Percentiles rank a stretch among this genome's conserved stretches.
These are phyloP conservation scores for Cenchrus purpureus DNA, from an alignment of 176 grass and related monocot genomes.

Conservation along the genomic window DNA sequence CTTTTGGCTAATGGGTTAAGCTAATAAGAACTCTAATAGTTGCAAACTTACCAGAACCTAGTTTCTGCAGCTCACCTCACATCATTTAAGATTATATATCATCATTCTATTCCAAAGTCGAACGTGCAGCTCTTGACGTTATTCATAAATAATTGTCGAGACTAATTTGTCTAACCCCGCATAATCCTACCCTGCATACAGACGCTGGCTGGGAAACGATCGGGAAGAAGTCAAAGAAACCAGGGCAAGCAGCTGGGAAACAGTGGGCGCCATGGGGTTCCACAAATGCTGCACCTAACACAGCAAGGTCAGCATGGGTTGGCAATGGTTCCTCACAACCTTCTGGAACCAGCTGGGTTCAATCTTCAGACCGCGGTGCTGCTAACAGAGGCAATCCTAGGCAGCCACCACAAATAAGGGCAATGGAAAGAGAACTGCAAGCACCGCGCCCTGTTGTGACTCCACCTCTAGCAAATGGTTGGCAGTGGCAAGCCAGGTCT, in stretches of 20 bases:
- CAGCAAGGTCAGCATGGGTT: conserved; percentile 46
- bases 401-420: conserved; percentile 37
- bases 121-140: neutral
- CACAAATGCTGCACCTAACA: conserved; percentile 40
- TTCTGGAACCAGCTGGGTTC: conserved; percentile 44
- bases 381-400: conserved; percentile 50
- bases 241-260: conserved; percentile 45
- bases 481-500: conserved; percentile 65
- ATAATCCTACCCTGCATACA: conserved; percentile 29
- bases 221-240: conserved; percentile 65
- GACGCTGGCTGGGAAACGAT: conserved; percentile 68
- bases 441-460: conserved; percentile 42
- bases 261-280: conserved; percentile 32
- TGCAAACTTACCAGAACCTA: neutral
- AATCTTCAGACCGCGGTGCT: conserved; percentile 47
- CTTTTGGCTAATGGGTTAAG: conserved; percentile 1
- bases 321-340: conserved; percentile 43
- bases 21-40: conserved; percentile 5
- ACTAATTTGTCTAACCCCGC: conserved; percentile 25
- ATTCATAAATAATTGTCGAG: neutral
- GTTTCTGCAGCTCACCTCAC: neutral
- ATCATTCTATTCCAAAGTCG: neutral
- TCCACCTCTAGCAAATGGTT: conserved; percentile 59
- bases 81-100: neutral
- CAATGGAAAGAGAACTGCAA: conserved; percentile 44